Evolutionary conservation across 257 asterid species (phyloP), one percentile per base, ranked within the genome.

Genomic region (Plectranthus barbatus): DNA sequence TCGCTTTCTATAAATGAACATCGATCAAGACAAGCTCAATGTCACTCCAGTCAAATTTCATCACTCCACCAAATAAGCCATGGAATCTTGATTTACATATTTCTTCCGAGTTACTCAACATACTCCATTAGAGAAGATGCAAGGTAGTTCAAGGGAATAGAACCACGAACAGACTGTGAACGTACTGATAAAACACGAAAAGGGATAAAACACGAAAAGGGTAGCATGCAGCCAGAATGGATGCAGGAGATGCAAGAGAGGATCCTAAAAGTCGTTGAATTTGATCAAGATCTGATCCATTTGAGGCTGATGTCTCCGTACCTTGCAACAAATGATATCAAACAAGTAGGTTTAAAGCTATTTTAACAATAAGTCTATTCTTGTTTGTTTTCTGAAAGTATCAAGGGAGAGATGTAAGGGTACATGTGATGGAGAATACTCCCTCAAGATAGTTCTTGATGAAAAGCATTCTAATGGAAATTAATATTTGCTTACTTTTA

Each of bases 271-370:
- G 66, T 80, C 87, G 50, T 74, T 69, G 72, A 90, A 85, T 62
- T 80, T 75, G 76, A 90, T 80, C 76, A 71, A 61, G 67, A 87
- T 73, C 68, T 79, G 77, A 64, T 83, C 86, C 91, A 83, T 90
- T 65, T 69, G 67, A 0, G 97, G 95, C 59, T 80, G 95, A 74
- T 87, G 97, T 68, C 78, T 83, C 79, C 96, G 80, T 57, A 87
- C 95, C 95, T 90, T 72, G 46, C 23, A 36, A 48, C 31, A 26
- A 26, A 26, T 26, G 31, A 5, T 5, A 18, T 39, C 11, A 14
- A 9, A 19, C 14, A 15, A 36, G 18, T 42, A 70, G 14, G 20
- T 57, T 33, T 29, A 24, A 15, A 62, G 15, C 40, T 39, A 56
- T 34, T 52, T 62, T 19, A 41, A 48, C 41, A 6, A 37, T 13